A percentile compares a stretch with the other conserved stretches of the same genome.
These are phyloP conservation scores for Oryza australiensis DNA, from an alignment of 176 grass and related monocot genomes.

Conservation along the genomic window DNA sequence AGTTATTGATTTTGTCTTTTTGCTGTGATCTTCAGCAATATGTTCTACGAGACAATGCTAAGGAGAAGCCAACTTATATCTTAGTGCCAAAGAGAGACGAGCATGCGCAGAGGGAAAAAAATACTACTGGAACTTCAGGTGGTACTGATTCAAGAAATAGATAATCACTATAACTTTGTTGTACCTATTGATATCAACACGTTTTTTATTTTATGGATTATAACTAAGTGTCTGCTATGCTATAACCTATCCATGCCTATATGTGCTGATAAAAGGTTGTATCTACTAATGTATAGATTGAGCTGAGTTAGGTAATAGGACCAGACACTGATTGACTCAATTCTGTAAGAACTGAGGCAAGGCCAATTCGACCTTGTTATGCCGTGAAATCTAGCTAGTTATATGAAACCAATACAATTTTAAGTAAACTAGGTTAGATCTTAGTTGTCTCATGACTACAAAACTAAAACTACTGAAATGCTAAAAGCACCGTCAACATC, in stretches of 20 bases:
- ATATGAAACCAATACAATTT: slow-evolving; percentile 9
- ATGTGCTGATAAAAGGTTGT: slow-evolving; percentile 38
- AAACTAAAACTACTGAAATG: not conserved
- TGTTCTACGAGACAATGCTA: slow-evolving; percentile 67
- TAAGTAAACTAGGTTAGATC: slow-evolving; percentile 7
- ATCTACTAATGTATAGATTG: slow-evolving; percentile 17
- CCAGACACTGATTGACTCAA: not conserved
- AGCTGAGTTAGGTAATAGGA: not conserved
- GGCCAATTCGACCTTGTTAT: not conserved
- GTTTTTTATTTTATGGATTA: not conserved
- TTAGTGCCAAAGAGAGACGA: slow-evolving; percentile 83
- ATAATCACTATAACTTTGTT: slow-evolving; percentile 27
- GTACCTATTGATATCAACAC: slow-evolving; percentile 13
- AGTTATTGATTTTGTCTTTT: slow-evolving; percentile 32
- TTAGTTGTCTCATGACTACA: not conserved
- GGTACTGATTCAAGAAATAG: slow-evolving; percentile 41
- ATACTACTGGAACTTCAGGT: slow-evolving; percentile 46
- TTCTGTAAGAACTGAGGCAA: not conserved
- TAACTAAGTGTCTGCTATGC: not conserved
- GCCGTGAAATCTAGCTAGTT: slow-evolving; percentile 2
- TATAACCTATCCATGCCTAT: not conserved
- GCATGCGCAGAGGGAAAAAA: slow-evolving; percentile 51
- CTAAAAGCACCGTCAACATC: slow-evolving; percentile 9
- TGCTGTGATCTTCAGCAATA: slow-evolving; percentile 53
- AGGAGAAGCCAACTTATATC: slow-evolving; percentile 86